A percentile compares a stretch with the other conserved stretches of the same genome.
These are phyloP conservation scores for Candida anutae DNA, from an alignment of 1,139 yeast species.

Conservation along the genomic window DNA sequence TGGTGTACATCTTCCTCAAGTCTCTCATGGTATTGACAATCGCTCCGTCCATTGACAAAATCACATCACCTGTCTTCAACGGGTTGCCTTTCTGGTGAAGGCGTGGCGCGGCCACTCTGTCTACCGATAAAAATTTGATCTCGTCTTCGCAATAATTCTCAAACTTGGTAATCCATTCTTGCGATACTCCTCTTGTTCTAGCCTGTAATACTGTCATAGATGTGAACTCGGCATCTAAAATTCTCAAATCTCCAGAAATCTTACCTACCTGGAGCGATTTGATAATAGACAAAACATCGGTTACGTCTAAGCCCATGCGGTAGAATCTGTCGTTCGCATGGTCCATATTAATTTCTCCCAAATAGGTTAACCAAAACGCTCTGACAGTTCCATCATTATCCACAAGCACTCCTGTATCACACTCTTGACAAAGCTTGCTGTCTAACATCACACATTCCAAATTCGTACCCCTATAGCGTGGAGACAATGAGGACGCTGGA, in stretches of 20 bases:
- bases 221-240: constrained; percentile 73
- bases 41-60: constrained; percentile 60
- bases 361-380: constrained; percentile 76
- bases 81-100: constrained; percentile 18
- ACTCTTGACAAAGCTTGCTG: constrained; percentile 62
- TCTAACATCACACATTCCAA: constrained; percentile 73
- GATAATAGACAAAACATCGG: constrained; percentile 55
- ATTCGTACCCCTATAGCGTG: constrained; percentile 82
- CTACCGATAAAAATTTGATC: constrained; percentile 64
- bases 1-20: constrained; percentile 45
- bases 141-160: constrained; percentile 56
- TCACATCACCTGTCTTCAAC: constrained; percentile 58
- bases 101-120: constrained; percentile 55
- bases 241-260: constrained; percentile 49
- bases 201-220: constrained; percentile 68
- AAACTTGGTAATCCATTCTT: constrained; percentile 66
- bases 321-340: constrained; percentile 53
- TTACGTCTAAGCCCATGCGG: constrained; percentile 74
- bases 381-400: constrained; percentile 72
- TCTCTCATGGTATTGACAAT: constrained; percentile 64
- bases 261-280: constrained; percentile 43
- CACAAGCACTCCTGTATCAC: constrained; percentile 76
- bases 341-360: constrained; percentile 53
- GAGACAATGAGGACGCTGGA: constrained; percentile 60
- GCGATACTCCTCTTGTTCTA: constrained; percentile 78